Conservation (phyloP, 2,329 filamentous ascomycete genomes). For the Fusarium foetens region DNA sequence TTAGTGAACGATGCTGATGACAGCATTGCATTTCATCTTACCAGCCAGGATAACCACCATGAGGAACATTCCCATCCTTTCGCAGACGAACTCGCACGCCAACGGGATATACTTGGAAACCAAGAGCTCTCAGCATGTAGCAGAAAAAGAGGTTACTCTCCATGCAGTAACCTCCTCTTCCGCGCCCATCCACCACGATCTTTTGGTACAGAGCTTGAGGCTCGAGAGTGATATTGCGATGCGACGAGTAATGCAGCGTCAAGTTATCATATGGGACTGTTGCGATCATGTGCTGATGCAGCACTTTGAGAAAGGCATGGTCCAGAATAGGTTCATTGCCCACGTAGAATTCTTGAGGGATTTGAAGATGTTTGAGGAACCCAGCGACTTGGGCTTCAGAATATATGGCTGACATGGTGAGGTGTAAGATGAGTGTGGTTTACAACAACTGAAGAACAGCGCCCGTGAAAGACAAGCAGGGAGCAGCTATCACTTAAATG, state of each 20-base stretch:
- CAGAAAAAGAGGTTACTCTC: constrained; percentile 66
- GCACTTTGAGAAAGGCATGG: constrained; percentile 50
- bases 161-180: constrained; percentile 70
- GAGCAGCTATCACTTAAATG: background rate
- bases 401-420: constrained; percentile 44
- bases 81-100: constrained; percentile 62
- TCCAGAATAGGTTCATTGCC: constrained; percentile 43
- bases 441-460: background rate
- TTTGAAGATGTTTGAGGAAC: constrained; percentile 44
- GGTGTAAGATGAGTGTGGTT: background rate
- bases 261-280: constrained; percentile 68
- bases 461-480: background rate
- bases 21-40: constrained; percentile 33
- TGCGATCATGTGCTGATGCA: constrained; percentile 59
- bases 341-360: constrained; percentile 44
- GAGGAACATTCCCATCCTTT: constrained; percentile 51
- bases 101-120: constrained; percentile 64
- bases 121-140: constrained; percentile 61
- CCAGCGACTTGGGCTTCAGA: constrained; percentile 44
- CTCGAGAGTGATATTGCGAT: constrained; percentile 54
- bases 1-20: constrained; percentile 17
- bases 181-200: constrained; percentile 54
- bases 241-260: constrained; percentile 60
- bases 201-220: constrained; percentile 61
- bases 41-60: constrained; percentile 60